These are phyloP conservation scores for Alternaria atra DNA, from an alignment of 2,329 filamentous ascomycete genomes.

Conservation along the genomic window DNA sequence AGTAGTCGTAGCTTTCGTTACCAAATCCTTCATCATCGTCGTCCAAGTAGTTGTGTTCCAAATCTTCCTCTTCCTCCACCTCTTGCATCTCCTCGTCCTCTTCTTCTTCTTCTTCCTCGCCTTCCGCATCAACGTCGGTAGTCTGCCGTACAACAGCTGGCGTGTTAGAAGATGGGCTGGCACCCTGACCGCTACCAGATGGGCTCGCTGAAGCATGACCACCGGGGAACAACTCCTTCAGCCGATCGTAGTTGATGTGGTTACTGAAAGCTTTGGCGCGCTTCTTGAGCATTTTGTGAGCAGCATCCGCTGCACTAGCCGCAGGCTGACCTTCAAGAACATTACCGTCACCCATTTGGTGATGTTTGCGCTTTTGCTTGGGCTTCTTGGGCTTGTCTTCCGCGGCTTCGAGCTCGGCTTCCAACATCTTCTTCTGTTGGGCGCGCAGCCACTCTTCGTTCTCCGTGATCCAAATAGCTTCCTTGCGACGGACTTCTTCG, in stretches of 20 bases:
- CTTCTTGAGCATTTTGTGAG: conserved; percentile 57
- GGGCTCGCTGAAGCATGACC: conserved; percentile 24
- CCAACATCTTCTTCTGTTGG: conserved; percentile 83
- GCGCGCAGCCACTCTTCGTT: conserved; percentile 93
- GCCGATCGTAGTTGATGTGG: conserved; percentile 58
- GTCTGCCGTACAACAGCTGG: conserved; percentile 15
- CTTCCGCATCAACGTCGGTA: conserved; percentile 25
- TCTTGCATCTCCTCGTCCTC: conserved; percentile 45
- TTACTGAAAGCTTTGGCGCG: conserved; percentile 54
- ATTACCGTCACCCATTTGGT: conserved; percentile 52
- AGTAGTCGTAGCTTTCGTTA: conserved; percentile 50
- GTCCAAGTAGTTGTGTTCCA: conserved; percentile 51
- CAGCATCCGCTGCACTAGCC: conserved; percentile 56
- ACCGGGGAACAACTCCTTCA: conserved; percentile 53
- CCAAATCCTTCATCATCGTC: conserved; percentile 55
- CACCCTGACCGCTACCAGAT: conserved; percentile 31
- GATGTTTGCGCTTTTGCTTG: conserved; percentile 54
- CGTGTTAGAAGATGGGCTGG: conserved; percentile 27
- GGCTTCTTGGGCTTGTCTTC: conserved; percentile 60
- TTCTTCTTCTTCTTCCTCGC: conserved; percentile 30
- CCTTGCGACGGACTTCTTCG: conserved; percentile 81
- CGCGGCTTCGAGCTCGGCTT: conserved; percentile 70
- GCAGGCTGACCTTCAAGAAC: conserved; percentile 55
- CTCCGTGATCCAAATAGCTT: conserved; percentile 91
- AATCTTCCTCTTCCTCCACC: conserved; percentile 53